phyloP scores from a whole-genome alignment of 2,329 filamentous ascomycete genomes.

The Cordyceps javanica region DNA sequence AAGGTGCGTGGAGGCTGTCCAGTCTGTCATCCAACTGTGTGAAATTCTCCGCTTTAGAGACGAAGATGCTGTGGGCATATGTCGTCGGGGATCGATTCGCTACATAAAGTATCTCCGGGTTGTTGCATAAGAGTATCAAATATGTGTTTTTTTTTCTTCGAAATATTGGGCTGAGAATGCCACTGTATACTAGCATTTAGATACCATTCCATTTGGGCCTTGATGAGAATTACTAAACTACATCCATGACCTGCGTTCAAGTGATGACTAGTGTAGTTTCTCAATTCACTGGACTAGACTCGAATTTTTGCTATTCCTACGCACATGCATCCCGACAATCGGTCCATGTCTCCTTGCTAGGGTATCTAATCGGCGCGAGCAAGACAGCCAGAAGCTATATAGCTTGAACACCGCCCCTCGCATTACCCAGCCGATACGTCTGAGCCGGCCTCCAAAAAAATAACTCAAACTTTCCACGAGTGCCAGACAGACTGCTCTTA shows the following conservation, averaged over 20 bases:
- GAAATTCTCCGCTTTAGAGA: not conserved
- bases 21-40: constrained; percentile 37
- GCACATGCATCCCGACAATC: not conserved
- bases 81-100: not conserved
- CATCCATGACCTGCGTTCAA: not conserved
- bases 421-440: not conserved
- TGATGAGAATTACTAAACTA: not conserved
- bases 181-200: constrained; percentile 11
- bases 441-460: not conserved
- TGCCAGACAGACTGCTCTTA: no score
- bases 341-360: not conserved
- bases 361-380: not conserved
- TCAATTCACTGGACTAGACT: constrained; percentile 12
- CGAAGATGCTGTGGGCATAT: not conserved
- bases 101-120: not conserved
- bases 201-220: constrained; percentile 13
- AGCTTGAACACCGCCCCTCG: not conserved
- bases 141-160: not conserved
- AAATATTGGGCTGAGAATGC: not conserved
- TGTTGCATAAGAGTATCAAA: not conserved
- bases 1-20: constrained; percentile 61
- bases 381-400: not conserved
- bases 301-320: constrained; percentile 11
- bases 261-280: not conserved
- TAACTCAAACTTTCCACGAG: no score